phyloP scores from a whole-genome alignment of 2,329 filamentous ascomycete genomes.

The Hortaea werneckii region DNA sequence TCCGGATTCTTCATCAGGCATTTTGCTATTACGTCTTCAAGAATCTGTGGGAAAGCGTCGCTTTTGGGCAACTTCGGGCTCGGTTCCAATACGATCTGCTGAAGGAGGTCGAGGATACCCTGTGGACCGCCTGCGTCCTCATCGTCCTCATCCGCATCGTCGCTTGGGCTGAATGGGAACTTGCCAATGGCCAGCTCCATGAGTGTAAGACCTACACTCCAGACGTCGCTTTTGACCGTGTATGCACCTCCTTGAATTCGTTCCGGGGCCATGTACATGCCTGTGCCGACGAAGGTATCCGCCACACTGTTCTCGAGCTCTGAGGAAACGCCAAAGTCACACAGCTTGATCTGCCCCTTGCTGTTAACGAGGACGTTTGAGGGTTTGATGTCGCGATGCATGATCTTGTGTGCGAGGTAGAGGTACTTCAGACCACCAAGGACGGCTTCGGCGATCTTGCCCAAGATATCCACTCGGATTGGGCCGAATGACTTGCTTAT shows the following conservation, averaged over 20 bases:
- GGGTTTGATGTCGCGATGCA: conserved; percentile 98
- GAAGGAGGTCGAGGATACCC: conserved; percentile 87
- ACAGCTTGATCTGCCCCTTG: conserved; percentile 87
- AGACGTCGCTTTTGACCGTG: conserved; percentile 96
- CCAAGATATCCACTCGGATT: conserved; percentile 87
- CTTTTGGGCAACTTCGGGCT: conserved; percentile 91
- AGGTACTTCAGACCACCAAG: conserved; percentile 89
- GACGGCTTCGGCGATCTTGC: conserved; percentile 94
- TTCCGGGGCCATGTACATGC: conserved; percentile 98
- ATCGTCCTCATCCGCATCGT: conserved; percentile 62
- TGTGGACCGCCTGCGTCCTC: conserved; percentile 62
- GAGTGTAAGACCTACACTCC: conserved; percentile 89
- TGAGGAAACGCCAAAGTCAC: conserved; percentile 97
- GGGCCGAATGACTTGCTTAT: conserved; percentile 93
- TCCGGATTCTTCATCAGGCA: conserved; percentile 86
- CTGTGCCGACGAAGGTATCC: conserved; percentile 95
- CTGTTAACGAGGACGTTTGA: conserved; percentile 97
- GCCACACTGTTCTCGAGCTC: conserved; percentile 97
- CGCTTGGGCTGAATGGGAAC: conserved; percentile 86
- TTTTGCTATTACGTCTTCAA: conserved; percentile 95
- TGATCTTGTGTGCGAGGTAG: conserved; percentile 91
- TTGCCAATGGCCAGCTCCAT: conserved; percentile 98
- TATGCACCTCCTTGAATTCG: conserved; percentile 95
- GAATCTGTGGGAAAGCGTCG: conserved; percentile 87
- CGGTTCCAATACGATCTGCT: conserved; percentile 95